Percentiles rank a stretch among this genome's conserved stretches.
phyloP scores from a whole-genome alignment of 140 eudicot genomes.

The Ambrosia hybrid region DNA sequence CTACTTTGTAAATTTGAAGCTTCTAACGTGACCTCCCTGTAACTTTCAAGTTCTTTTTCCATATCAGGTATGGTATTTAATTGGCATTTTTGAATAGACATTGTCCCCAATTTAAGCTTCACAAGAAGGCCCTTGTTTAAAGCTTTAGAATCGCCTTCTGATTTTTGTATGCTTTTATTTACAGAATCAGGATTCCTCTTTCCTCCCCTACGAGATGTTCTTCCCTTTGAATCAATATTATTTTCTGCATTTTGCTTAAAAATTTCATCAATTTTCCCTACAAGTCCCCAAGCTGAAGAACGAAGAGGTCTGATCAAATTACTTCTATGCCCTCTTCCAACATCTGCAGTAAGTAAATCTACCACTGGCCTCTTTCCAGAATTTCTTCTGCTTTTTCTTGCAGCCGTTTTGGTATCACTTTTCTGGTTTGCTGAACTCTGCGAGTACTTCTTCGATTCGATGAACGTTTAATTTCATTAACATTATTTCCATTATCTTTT shows the following conservation, averaged over 20 bases:
- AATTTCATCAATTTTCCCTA: constrained; percentile 38
- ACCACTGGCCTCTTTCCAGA: constrained; percentile 32
- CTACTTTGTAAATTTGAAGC: constrained; percentile 24
- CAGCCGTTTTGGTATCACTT: constrained; percentile 20
- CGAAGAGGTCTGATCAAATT: constrained; percentile 41
- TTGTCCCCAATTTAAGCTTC: constrained; percentile 58
- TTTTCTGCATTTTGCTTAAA: constrained; percentile 31
- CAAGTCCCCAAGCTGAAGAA: constrained; percentile 62
- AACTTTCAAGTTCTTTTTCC: constrained; percentile 38
- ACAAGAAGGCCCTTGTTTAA: constrained; percentile 54
- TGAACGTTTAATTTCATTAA: constrained; percentile 29
- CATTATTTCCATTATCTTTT: constrained; percentile 22
- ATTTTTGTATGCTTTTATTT: constrained; percentile 27
- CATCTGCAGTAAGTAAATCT: constrained; percentile 46
- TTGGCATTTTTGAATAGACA: constrained; percentile 31
- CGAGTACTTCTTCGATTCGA: constrained; percentile 46
- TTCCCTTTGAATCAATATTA: constrained; percentile 26
- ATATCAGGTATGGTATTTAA: constrained; percentile 30
- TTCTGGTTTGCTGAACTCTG: constrained; percentile 33
- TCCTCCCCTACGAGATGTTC: constrained; percentile 29
- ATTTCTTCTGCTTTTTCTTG: constrained; percentile 40
- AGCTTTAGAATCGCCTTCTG: constrained; percentile 32
- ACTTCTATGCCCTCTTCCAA: constrained; percentile 64
- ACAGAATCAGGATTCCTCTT: constrained; percentile 33
- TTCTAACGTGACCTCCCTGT: constrained; percentile 24